Evolutionary conservation across 192 early-diverging fungal genomes (phyloP), one percentile per base, ranked within the genome.

Genomic region (Gigaspora rosea): DNA sequence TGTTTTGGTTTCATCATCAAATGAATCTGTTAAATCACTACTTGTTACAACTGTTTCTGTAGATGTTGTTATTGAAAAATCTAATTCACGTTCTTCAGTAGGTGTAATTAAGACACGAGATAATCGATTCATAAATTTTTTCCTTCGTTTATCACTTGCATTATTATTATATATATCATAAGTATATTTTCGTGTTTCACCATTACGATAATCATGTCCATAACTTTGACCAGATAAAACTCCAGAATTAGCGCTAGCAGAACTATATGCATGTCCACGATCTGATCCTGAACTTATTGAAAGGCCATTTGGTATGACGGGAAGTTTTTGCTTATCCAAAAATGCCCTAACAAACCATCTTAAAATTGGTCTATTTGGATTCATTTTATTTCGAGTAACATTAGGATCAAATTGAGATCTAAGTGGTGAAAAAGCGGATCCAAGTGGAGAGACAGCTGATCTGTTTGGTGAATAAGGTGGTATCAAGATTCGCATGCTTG

Each of bases 271-370:
- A 41, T 46, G 35, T 41, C 8, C 64, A 8, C 16, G 64, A 66
- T 66, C 64, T n/a, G 64, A 66, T 13, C 64, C 11, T 41, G 36
- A 15, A 46, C 15, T 66, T 66, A 35, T 66, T 18, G 35, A 41
- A 41, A 66, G 64, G 3, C 33, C 18, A 46, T 36, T 66, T 46
- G 16, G 12, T 16, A 66, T 2, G 1, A 13, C 18, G 36, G 64
- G 64, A 5, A 15, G 36, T 1, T 66, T 35, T 32, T n/a, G 16
- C 16, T 66, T 66, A 5, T 66, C 64, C 16, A 71, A 36, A 50
- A 71, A 71, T 15, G 49, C 52, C 11, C 69, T 20, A 5, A 71
- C 69, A 54, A 71, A 71, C 69, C 69, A 71, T 54, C 22, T 12
- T 56, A 71, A 35, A 12, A 71, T 46, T 16, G 22, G n/a, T 46